Base-by-base conservation (phyloP, 2,329 filamentous ascomycete species). In the Neonectria faginata region DNA sequence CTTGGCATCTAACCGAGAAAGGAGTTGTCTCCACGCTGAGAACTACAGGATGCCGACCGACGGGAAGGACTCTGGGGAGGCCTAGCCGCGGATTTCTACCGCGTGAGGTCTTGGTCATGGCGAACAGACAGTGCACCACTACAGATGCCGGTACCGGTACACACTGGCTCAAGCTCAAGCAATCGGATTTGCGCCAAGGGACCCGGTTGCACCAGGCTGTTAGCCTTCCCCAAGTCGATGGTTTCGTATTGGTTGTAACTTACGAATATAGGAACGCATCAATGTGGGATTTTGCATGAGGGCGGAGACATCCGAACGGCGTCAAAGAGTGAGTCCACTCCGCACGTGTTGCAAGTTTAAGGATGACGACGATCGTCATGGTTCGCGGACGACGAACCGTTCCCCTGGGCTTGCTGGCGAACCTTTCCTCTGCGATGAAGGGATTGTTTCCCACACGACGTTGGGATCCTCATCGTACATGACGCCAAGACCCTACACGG, bases 301-400 rank as follows among this genome's bases (percentile, higher is more conserved):
- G 20, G 51, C 20, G 29, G 41, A 54, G 36, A 33, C 42, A 25
- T 48, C 22, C 55, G 20, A 42, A 55, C 41, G 42, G 36, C 29
- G 39, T 41, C 22, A 16, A 22, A 41, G 31, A 29, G 22, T 12
- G 42, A 62, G 41, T 48, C 62, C 51, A 52, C 62, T n/a, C 11
- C 10, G 18, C 62, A 60, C 57, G 62, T 64, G 62, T 60, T 22
- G 29, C 41, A 52, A 44, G 42, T 18, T 45, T 64, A 33, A 36
- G 47, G 42, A 12, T 50, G 22, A 42, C 25, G 18, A 51, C 47
- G 64, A 66, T 64, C 64, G 25, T 52, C 63, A 51, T 57, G 25
- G 54, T 51, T 52, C 59, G 45, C 56, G 56, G 57, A 52, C 51
- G 31, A 47, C 47, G 61, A 57, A 64, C 64, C 47, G 47, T 60